Evolutionary conservation across 495 filamentous ascomycete species (phyloP), one percentile per base, ranked within the genome.

Genomic region (Xylaria longipes): DNA sequence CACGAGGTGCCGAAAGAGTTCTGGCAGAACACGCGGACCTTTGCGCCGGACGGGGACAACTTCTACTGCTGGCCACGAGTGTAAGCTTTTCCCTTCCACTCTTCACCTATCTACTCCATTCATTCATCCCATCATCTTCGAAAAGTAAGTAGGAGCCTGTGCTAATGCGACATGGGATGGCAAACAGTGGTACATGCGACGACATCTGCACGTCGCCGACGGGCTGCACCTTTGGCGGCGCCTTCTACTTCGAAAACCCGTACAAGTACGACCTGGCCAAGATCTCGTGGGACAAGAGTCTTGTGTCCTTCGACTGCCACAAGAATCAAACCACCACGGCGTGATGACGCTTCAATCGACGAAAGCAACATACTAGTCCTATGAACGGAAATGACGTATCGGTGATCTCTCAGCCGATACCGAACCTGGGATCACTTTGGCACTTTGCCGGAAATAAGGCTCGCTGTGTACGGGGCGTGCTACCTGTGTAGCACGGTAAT

Each of bases 151-250:
- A 29, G n/a, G n/a, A 31, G 7, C 20, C 25, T 20, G 1, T 31
- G 9, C 62, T 60, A 37, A 37, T 12, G 8, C n/a, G 6, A 37
- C 5, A n/a, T 6, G 12, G 22, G 22, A 14, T 14, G 20, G 57
- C 22, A 62, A 69, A 43, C 62, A 79, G 77, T 33, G 71, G 69
- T 60, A 67, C 64, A 27, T 85, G 83, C 73, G 76, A 71, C 27
- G 78, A 75, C 4, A 78, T 82, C 33, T 84, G 83, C 80, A 82
- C 64, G 0, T 82, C 81, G 27, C 81, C 82, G n/a, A 77, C 76
- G n/a, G 83, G 83, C 56, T 85, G 83, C 78, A 83, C 83, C 22
- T 78, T 84, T 54, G 77, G 75, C 64, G 80, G 80, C 41, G 57
- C 77, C 12, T 76, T 84, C 43, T 73, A 75, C 57, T 82, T 78